These are phyloP conservation scores for Marchantia polymorpha DNA, from an alignment of 225 moss, liverwort and hornwort genomes.

Conservation along the genomic window DNA sequence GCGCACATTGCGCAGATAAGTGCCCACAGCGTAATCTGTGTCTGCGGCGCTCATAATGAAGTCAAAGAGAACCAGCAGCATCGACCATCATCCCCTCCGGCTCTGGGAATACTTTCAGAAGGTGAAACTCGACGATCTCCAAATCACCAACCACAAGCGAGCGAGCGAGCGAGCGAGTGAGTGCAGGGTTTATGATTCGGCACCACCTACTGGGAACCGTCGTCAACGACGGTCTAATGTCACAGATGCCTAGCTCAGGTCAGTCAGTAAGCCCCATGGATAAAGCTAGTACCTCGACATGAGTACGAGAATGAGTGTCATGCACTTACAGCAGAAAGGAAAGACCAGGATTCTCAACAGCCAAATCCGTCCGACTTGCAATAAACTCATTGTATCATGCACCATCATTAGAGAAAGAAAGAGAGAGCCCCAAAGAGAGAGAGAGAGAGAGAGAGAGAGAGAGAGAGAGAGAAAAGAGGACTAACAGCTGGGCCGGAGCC, in stretches of 20 bases:
- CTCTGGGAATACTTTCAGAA: not conserved
- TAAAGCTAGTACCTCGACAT: not conserved
- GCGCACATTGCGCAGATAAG: not conserved
- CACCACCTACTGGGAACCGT: not conserved
- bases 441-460: not conserved
- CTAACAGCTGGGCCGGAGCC: not conserved
- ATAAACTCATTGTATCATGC: too few relatives aligned
- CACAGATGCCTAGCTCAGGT: not conserved
- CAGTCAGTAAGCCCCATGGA: not conserved
- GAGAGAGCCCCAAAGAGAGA: not conserved
- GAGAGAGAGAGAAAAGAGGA: not conserved
- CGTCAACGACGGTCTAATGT: not conserved
- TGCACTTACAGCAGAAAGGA: too few relatives aligned
- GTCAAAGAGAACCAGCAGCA: not conserved
- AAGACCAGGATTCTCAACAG: too few relatives aligned
- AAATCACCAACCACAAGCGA: not conserved
- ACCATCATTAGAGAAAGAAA: too few relatives aligned
- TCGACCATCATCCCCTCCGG: not conserved
- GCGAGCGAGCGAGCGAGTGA: not conserved
- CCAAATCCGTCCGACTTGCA: too few relatives aligned
- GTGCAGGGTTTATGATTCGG: not conserved
- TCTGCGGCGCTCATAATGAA: constrained; percentile 1
- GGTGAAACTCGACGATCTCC: not conserved
- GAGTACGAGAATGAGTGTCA: too few relatives aligned
- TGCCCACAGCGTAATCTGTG: not conserved